Base-by-base conservation (phyloP, 2,329 filamentous ascomycete genomes). In the Aspergillus novoparasiticus region DNA sequence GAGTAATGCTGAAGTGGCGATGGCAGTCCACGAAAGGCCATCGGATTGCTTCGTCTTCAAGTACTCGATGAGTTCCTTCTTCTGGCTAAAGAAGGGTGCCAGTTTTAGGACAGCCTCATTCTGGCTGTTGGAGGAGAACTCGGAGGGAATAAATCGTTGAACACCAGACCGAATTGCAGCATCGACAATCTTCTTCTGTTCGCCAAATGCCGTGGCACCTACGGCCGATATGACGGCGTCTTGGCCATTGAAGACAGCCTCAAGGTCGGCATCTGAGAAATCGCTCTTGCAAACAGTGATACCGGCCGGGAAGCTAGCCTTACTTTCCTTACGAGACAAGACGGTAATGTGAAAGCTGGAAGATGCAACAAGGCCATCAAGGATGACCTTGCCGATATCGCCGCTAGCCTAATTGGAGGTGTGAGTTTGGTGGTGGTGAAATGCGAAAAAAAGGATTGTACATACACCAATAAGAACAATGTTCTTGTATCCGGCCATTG, bases 1-100 rank as follows among this genome's bases (percentile, higher is more conserved):
- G 71, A 90, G 88, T 73, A 90, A 87, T 2, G 84, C 76, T 0
- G 87, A 86, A 10, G 79, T 84, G 4, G 86, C 82, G 16, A 90
- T 72, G 2, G 80, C 84, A 1, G 86, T 89, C 87, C 88, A 90
- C 34, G 79, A 82, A 65, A 90, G 83, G 0, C 68, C 73, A 1
- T 78, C 70, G 26, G 76, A 74, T 64, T 83, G 76, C 65, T 83
- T 83, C 28, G 75, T 75, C 65, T 83, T 80, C 23, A 89, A 77
- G 64, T 88, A 87, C 41, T 87, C 81, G 11, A 86, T 66, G 3
- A 73, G 57, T 4, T 69, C 69, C 21, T 58, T 67, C 64, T 77
- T 77, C 14, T 66, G 62, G 4, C 32, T 45, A 34, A 75, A 73
- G 0, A 76, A 57, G 1, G 71, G 71, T 34, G 73, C 54, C 1